Percentiles rank a stretch among this genome's conserved stretches.
These are phyloP conservation scores for Nymphaea thermarum DNA, from an alignment of 164 flowering plant genomes.

Conservation along the genomic window DNA sequence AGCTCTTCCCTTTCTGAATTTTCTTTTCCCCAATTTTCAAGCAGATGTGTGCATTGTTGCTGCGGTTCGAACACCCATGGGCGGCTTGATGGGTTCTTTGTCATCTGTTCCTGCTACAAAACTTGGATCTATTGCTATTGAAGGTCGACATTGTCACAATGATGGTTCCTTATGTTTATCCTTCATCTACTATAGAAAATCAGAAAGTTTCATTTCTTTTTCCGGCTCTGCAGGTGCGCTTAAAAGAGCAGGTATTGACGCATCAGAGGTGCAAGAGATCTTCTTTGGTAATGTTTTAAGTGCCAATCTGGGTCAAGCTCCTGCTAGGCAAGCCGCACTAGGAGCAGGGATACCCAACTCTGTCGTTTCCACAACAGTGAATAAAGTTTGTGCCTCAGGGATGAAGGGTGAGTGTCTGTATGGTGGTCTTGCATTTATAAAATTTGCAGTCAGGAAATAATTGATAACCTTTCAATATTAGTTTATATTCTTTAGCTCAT, in stretches of 20 bases:
- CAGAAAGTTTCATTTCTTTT: neutral
- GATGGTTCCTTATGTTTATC: neutral
- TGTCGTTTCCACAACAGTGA: slow-evolving; percentile 76
- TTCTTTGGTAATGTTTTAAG: slow-evolving; percentile 94
- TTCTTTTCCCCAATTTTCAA: neutral
- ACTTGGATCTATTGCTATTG: slow-evolving; percentile 79
- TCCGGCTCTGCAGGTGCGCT: slow-evolving; percentile 51
- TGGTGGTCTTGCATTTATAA: neutral
- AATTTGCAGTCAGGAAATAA: no score
- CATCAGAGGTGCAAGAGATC: slow-evolving; percentile 84
- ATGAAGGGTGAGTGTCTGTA: slow-evolving; percentile 52
- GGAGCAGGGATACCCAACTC: slow-evolving; percentile 89
- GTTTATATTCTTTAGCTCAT: no score
- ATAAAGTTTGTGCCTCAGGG: slow-evolving; percentile 92
- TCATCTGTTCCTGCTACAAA: slow-evolving; percentile 83
- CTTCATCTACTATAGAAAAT: no score
- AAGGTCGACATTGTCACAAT: slow-evolving; percentile 24
- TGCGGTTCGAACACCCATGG: slow-evolving; percentile 95
- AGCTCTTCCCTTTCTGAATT: neutral
- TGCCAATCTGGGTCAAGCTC: slow-evolving; percentile 97
- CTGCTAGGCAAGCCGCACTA: slow-evolving; percentile 94
- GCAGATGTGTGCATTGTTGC: slow-evolving; percentile 97
- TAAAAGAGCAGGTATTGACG: slow-evolving; percentile 68
- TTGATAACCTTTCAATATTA: no score
- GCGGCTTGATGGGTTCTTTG: slow-evolving; percentile 80